phyloP scores from a whole-genome alignment of 768 basidiomycete species.

The Macrolepiota albuminosa region DNA sequence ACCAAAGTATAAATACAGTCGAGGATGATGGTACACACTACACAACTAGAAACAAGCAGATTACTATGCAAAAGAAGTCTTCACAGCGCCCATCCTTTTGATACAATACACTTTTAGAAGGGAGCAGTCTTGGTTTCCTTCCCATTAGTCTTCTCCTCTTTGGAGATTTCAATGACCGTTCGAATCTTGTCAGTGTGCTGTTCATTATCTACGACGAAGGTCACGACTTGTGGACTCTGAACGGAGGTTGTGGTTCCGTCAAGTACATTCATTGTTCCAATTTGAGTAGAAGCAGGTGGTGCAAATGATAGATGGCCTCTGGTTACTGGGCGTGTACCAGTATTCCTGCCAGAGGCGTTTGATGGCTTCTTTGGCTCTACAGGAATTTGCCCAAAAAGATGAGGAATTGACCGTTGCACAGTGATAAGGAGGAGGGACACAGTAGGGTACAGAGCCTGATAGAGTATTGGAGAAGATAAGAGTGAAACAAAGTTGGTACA shows the following conservation, averaged over 20 bases:
- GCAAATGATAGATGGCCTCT: constrained; percentile 9
- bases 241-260: background rate
- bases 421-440: constrained; percentile 3
- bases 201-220: constrained; percentile 4
- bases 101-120: background rate
- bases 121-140: constrained; percentile 9
- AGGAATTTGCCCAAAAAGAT: constrained; percentile 7
- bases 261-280: background rate
- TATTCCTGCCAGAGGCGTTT: background rate
- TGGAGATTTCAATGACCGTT: background rate
- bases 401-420: constrained; percentile 9
- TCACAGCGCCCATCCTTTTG: background rate
- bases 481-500: background rate
- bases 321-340: constrained; percentile 8
- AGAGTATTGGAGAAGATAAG: background rate
- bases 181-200: background rate
- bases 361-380: constrained; percentile 1
- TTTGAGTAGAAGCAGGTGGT: constrained; percentile 3
- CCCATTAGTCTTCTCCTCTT: constrained; percentile 1
- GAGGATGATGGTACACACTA: background rate
- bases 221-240: constrained; percentile 4
- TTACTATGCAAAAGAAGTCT: too few species aligned
- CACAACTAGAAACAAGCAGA: background rate
- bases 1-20: background rate
- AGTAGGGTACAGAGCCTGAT: constrained; percentile 9